Base-by-base conservation (phyloP, 2,329 filamentous ascomycete species). In the Nannizziopsis arthrosporioides region DNA sequence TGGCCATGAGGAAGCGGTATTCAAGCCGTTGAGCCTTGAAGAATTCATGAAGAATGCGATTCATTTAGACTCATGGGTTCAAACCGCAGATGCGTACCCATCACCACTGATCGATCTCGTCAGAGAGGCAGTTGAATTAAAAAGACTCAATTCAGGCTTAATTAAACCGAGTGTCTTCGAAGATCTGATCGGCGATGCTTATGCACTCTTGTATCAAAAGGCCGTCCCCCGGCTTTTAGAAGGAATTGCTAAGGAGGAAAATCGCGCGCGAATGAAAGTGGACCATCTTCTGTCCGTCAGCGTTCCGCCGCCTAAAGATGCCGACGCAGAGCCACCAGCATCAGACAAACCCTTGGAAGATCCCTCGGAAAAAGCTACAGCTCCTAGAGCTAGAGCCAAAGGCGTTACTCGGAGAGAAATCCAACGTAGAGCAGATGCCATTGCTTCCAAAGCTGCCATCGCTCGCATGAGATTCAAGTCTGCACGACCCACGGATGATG, bases 151-250 rank as follows among this genome's bases (percentile, higher is more conserved):
- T 61, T 82, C 82, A 36, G 84, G 82, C 41, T 73, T 94, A 6
- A 92, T 93, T 77, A 95, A 94, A 65, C 77, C 83, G 0, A 77
- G 80, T 0, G 74, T 82, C 8, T 90, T 96, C 39, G 92, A 98
- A 58, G 92, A 98, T 59, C 75, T 96, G n/a, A 84, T 95, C 55
- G 84, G 82, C 17, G 92, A 98, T 65, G 81, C 85, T 42, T 98
- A 94, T 64, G 84, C 85, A 1, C 75, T 80, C 10, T 49, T 68
- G 8, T 69, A 68, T 50, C 60, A 68, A 36, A 54, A 63, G 41
- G 67, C 65, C 39, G 57, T 63, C 52, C 63, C 61, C 42, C 63
- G 63, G 37, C 61, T 67, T 15, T 54, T 67, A 19, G 62, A 68
- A 47, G 64, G 66, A 51, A 61, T 58, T 42, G 65, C 63, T 18